Conservation (phyloP, 2,329 filamentous ascomycete species). For the Hypoxylon sp. region DNA sequence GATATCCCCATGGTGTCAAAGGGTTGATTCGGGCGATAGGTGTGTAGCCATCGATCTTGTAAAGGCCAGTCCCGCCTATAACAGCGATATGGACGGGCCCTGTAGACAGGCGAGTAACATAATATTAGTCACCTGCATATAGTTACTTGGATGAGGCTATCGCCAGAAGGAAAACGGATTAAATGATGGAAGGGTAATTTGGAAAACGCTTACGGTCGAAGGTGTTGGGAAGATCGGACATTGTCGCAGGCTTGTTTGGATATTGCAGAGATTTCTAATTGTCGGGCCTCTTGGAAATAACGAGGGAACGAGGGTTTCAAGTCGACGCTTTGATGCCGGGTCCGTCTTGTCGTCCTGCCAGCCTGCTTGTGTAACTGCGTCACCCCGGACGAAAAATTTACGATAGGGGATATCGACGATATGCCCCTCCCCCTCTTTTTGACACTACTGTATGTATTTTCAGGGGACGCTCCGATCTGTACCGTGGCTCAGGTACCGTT, state of each 20-base stretch:
- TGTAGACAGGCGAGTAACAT: conserved; percentile 48
- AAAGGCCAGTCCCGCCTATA: conserved; percentile 93
- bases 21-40: conserved; percentile 84
- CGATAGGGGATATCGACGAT: conserved; percentile 26
- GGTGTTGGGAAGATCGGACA: conserved; percentile 68
- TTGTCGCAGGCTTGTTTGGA: conserved; percentile 48
- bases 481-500: background rate
- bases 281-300: background rate
- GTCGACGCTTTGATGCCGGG: conserved; percentile 3
- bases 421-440: conserved; percentile 25
- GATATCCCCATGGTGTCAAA: conserved; percentile 88
- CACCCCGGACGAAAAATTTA: conserved; percentile 29
- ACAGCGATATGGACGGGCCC: conserved; percentile 85
- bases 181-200: conserved; percentile 16
- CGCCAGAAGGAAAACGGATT: conserved; percentile 12
- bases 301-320: conserved; percentile 1
- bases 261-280: background rate
- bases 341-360: conserved; percentile 10
- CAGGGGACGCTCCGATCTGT: background rate
- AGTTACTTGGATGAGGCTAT: conserved; percentile 14
- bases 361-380: background rate
- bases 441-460: too few relatives aligned
- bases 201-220: conserved; percentile 64
- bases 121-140: conserved; percentile 6
- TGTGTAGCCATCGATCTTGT: conserved; percentile 86